phyloP scores from a whole-genome alignment of 2,329 filamentous ascomycete species.

The Zelopaecilomyces penicillatus region DNA sequence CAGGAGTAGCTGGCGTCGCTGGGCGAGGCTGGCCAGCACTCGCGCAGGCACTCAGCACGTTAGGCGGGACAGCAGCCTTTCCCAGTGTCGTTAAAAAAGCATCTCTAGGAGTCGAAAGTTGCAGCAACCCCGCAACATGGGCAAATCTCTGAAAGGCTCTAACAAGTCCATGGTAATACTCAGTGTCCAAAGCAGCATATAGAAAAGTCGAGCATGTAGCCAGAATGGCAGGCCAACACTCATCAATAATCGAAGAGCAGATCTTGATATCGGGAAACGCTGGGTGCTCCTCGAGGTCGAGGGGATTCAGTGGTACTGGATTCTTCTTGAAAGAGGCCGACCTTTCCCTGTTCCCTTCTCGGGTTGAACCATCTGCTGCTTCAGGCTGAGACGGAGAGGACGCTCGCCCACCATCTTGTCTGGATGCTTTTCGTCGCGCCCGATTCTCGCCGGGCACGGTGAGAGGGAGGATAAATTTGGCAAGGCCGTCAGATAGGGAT shows the following conservation, averaged over 20 bases:
- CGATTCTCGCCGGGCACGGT: conserved; percentile 69
- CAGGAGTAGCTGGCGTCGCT: conserved; percentile 33
- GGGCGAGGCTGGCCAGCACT: conserved; percentile 39
- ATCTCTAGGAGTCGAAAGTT: conserved; percentile 78
- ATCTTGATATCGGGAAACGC: conserved; percentile 62
- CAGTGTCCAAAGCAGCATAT: conserved; percentile 82
- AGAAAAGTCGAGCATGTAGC: conserved; percentile 94
- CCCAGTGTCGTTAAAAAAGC: conserved; percentile 90
- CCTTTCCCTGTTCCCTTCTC: conserved; percentile 40
- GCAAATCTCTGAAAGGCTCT: conserved; percentile 91
- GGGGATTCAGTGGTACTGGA: conserved; percentile 74
- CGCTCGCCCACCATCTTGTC: conserved; percentile 35
- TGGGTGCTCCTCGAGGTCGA: conserved; percentile 65
- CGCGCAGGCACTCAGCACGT: conserved; percentile 55
- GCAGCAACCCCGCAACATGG: conserved; percentile 83
- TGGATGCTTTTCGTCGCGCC: conserved; percentile 40
- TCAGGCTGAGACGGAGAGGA: conserved; percentile 32
- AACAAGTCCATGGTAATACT: conserved; percentile 88
- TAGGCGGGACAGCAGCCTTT: conserved; percentile 85
- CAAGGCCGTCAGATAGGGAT: conserved; percentile 81
- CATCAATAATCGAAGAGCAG: conserved; percentile 75
- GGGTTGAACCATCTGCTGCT: conserved; percentile 20
- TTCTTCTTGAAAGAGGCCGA: conserved; percentile 64
- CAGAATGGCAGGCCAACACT: conserved; percentile 92
- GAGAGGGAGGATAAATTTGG: conserved; percentile 85